Evolutionary conservation across 805 yeast genomes (phyloP).

Genomic region (Teunomyces kruisii): DNA sequence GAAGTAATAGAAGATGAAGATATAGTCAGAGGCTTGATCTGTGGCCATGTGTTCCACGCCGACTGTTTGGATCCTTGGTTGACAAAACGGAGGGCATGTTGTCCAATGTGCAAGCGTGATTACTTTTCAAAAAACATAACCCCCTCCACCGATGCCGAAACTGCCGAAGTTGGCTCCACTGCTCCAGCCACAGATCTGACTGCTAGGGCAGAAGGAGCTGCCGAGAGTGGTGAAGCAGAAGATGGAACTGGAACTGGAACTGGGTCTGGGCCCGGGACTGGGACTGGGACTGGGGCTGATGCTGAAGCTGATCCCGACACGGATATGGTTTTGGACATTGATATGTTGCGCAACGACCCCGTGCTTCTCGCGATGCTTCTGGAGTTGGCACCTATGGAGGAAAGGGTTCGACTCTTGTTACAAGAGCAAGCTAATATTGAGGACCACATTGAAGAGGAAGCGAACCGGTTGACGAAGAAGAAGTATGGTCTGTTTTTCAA

Average conservation of each 20-base stretch:
- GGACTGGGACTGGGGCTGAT: not conserved
- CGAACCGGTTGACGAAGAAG: slow-evolving; percentile 36
- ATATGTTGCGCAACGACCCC: slow-evolving; percentile 37
- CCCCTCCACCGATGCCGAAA: not conserved
- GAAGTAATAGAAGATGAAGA: slow-evolving; percentile 64
- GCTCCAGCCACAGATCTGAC: not conserved
- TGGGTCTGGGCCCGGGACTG: no score
- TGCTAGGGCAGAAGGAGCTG: not conserved
- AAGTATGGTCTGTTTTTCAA: slow-evolving; percentile 32
- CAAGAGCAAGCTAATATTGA: slow-evolving; percentile 30
- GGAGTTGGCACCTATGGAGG: slow-evolving; percentile 41
- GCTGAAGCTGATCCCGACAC: slow-evolving; percentile 9
- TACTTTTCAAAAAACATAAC: slow-evolving; percentile 37
- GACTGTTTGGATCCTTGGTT: slow-evolving; percentile 84
- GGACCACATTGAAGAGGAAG: slow-evolving; percentile 47
- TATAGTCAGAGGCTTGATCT: slow-evolving; percentile 66
- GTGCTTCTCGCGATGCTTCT: slow-evolving; percentile 35
- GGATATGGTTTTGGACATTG: slow-evolving; percentile 22
- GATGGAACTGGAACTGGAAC: no score
- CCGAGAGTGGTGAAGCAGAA: not conserved
- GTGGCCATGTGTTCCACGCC: slow-evolving; percentile 82
- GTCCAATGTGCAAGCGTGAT: slow-evolving; percentile 81
- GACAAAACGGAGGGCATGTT: slow-evolving; percentile 69
- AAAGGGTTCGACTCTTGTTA: slow-evolving; percentile 26
- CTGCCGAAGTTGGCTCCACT: not conserved